phyloP scores from a whole-genome alignment of 169 alveolate genomes.

The Cryptosporidium parvum region DNA sequence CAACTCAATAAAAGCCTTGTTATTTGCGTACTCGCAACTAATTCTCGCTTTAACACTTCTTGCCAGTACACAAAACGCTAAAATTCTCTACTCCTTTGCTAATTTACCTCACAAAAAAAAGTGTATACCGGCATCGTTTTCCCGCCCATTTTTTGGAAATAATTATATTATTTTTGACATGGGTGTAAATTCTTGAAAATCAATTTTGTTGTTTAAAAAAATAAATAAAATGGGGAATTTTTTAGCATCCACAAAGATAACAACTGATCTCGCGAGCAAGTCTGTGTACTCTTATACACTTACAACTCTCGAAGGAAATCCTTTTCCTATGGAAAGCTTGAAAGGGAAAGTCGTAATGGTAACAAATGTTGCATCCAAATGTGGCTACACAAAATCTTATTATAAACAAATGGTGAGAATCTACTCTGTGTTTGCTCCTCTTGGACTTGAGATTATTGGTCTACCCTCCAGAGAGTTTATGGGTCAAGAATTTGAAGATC shows the following conservation, averaged over 20 bases:
- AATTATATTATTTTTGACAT: too few species aligned
- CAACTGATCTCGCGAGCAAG: not conserved
- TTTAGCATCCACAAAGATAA: constrained; percentile 16
- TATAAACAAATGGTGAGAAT: constrained; percentile 62
- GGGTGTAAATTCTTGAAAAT: too few species aligned
- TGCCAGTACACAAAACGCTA: not conserved
- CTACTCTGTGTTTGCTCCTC: constrained; percentile 56
- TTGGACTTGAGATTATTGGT: constrained; percentile 66
- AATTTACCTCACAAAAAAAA: not conserved
- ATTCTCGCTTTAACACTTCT: not conserved
- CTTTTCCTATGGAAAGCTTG: constrained; percentile 39
- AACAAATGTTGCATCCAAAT: constrained; percentile 72
- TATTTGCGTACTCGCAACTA: too few species aligned
- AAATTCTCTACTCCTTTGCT: too few species aligned
- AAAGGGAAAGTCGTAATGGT: constrained; percentile 57
- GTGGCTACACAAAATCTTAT: constrained; percentile 58
- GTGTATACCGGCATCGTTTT: not conserved
- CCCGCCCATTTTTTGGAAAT: not conserved
- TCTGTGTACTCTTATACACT: constrained; percentile 53
- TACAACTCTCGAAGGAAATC: constrained; percentile 40
- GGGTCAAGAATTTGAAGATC: constrained; percentile 55
- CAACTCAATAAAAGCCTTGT: not conserved
- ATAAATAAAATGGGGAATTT: constrained; percentile 59
- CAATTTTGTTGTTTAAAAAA: not conserved
- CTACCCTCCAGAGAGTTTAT: constrained; percentile 67